Evolutionary conservation across 2,329 filamentous ascomycete species (phyloP).

Genomic region (Ceratocystis diversiconidia): DNA sequence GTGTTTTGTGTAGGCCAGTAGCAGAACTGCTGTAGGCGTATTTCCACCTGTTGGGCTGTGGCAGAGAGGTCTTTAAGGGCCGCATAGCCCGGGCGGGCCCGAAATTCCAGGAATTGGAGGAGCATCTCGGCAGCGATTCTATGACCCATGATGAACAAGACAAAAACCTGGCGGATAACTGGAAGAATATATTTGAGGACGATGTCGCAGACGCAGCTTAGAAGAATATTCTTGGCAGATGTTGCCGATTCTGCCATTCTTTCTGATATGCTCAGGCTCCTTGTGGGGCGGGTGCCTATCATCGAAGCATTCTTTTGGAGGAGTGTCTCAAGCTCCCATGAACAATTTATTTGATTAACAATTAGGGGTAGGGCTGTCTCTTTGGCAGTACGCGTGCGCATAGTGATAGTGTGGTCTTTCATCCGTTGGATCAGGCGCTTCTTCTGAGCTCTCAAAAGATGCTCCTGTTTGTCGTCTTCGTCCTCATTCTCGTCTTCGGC

Average conservation of each 20-base stretch:
- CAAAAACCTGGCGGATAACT: constrained; percentile 55
- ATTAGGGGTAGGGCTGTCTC: constrained; percentile 70
- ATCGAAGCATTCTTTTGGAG: constrained; percentile 82
- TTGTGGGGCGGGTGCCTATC: constrained; percentile 65
- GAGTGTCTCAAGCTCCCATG: constrained; percentile 72
- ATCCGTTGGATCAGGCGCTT: constrained; percentile 68
- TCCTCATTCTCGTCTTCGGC: constrained; percentile 49
- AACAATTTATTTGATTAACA: constrained; percentile 90
- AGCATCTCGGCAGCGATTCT: constrained; percentile 68
- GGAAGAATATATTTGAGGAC: constrained; percentile 67
- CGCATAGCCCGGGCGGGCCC: constrained; percentile 58
- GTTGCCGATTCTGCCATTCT: constrained; percentile 86
- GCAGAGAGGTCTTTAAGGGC: constrained; percentile 92
- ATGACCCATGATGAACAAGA: constrained; percentile 66
- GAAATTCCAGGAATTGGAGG: constrained; percentile 71
- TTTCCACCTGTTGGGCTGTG: constrained; percentile 93
- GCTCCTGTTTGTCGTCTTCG: constrained; percentile 54
- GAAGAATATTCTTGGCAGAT: constrained; percentile 63
- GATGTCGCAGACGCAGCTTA: constrained; percentile 54
- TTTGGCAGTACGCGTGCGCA: constrained; percentile 62
- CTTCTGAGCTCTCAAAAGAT: constrained; percentile 42
- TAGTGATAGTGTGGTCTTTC: constrained; percentile 71
- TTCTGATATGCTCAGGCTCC: constrained; percentile 84
- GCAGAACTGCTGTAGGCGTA: constrained; percentile 91
- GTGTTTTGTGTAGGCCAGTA: constrained; percentile 98